Evolutionary conservation across 2,329 filamentous ascomycete species (phyloP).

Genomic region (Venturia oleaginea): DNA sequence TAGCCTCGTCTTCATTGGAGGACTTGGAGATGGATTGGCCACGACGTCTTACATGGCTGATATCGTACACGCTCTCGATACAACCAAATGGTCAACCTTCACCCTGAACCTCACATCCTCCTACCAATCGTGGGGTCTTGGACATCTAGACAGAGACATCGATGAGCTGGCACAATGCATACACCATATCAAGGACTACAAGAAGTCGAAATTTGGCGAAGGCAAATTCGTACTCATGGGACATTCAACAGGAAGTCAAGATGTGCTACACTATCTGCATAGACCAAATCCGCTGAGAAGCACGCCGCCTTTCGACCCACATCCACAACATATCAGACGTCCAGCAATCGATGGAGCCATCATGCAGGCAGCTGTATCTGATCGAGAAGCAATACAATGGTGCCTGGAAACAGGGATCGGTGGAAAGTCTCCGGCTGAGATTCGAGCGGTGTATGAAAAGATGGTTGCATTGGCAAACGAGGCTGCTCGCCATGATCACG

Average conservation of each 20-base stretch:
- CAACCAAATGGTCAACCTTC: conserved; percentile 44
- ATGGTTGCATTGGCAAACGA: conserved; percentile 41
- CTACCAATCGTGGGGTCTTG: conserved; percentile 46
- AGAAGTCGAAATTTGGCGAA: conserved; percentile 19
- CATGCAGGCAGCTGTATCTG: conserved; percentile 70
- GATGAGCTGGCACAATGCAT: conserved; percentile 45
- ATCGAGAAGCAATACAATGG: conserved; percentile 55
- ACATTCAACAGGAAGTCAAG: conserved; percentile 61
- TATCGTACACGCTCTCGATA: conserved; percentile 38
- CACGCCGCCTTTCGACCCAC: conserved; percentile 20
- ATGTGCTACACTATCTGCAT: conserved; percentile 51
- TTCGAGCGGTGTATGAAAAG: conserved; percentile 29
- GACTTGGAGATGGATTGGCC: conserved; percentile 60
- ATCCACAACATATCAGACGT: conserved; percentile 34
- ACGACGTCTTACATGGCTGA: conserved; percentile 49
- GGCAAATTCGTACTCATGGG: conserved; percentile 56
- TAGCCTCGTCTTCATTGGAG: conserved; percentile 60
- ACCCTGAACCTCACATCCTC: conserved; percentile 43
- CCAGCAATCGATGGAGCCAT: conserved; percentile 63
- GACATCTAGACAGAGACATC: conserved; percentile 44
- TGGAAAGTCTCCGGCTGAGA: conserved; percentile 34
- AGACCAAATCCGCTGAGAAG: conserved; percentile 24
- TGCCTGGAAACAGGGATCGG: conserved; percentile 42
- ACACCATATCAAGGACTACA: conserved; percentile 37
- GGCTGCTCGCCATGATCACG: conserved; percentile 47